Percentiles rank a stretch among this genome's conserved stretches.
Evolutionary conservation across 805 yeast species (phyloP).

Genomic region (Zygosaccharomyces pseudorouxii): DNA sequence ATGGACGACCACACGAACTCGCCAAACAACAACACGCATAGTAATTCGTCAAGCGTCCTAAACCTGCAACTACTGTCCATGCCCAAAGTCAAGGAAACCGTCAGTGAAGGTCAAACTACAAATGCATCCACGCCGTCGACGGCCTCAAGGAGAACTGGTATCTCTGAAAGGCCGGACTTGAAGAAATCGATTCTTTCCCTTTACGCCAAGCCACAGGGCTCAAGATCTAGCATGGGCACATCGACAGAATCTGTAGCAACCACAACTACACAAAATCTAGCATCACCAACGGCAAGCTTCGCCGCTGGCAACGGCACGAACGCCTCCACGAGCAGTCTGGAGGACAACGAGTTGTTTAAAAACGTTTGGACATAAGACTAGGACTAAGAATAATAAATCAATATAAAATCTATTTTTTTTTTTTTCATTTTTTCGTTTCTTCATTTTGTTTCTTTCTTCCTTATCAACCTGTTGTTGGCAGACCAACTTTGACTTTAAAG

Average conservation of each 20-base stretch:
- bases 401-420: not conserved
- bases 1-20: not conserved
- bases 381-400: not conserved
- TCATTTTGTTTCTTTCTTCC: not conserved
- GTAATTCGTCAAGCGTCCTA: slow-evolving; percentile 10
- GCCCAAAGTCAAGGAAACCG: slow-evolving; percentile 8
- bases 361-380: slow-evolving; percentile 51
- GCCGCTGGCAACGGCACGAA: slow-evolving; percentile 7
- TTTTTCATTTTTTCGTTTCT: not conserved
- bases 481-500: slow-evolving; percentile 88
- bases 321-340: slow-evolving; percentile 35
- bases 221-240: not conserved
- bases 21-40: not conserved
- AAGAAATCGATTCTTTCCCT: slow-evolving; percentile 88
- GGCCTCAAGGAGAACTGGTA: slow-evolving; percentile 2
- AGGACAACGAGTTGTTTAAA: slow-evolving; percentile 59
- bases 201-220: slow-evolving; percentile 54
- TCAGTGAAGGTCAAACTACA: slow-evolving; percentile 1
- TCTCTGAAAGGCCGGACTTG: slow-evolving; percentile 63
- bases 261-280: slow-evolving; percentile 37
- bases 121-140: not conserved
- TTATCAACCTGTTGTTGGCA: slow-evolving; percentile 82
- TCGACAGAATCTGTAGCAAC: slow-evolving; percentile 2
- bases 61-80: slow-evolving; percentile 13
- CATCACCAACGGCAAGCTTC: slow-evolving; percentile 8